phyloP scores from a whole-genome alignment of 257 asterid genomes.

The Scutellaria baicalensis region DNA sequence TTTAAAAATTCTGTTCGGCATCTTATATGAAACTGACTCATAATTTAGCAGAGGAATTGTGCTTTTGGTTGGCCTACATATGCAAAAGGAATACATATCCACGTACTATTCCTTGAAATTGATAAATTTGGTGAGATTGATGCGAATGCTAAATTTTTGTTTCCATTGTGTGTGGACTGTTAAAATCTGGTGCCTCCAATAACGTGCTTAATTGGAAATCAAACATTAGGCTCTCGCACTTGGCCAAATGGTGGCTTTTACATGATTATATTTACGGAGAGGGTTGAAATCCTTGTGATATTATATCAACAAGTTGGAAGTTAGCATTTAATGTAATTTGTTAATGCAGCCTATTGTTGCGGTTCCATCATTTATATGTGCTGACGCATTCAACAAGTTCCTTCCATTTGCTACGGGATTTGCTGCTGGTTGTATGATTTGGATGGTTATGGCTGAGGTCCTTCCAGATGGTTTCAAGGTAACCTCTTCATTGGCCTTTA shows the following conservation, averaged over 20 bases:
- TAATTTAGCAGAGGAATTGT: neutral
- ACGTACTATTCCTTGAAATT: neutral
- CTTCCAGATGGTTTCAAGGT: slow-evolving; percentile 98
- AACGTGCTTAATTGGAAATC: neutral
- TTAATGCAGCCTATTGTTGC: slow-evolving; percentile 93
- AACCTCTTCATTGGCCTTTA: slow-evolving; percentile 4
- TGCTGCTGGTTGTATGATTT: slow-evolving; percentile 99
- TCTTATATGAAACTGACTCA: neutral
- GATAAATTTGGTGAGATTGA: neutral
- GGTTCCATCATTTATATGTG: slow-evolving; percentile 91
- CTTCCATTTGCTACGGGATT: slow-evolving; percentile 97
- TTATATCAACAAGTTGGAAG: slow-evolving; percentile 9
- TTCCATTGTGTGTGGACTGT: neutral
- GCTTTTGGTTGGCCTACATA: neutral
- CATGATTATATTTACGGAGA: neutral
- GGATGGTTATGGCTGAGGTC: slow-evolving; percentile 98
- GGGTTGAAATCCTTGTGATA: neutral
- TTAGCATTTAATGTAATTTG: slow-evolving; percentile 14
- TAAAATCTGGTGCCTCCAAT: neutral
- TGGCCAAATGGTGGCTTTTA: neutral
- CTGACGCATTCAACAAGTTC: slow-evolving; percentile 94
- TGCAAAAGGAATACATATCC: neutral
- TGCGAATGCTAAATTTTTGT: neutral
- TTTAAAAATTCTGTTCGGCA: too few relatives aligned
- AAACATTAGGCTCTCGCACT: neutral